Percentiles rank a stretch among this genome's conserved stretches.
These are phyloP conservation scores for Naganishia sp. DNA, from an alignment of 1,284 basidiomycete species.

Conservation along the genomic window DNA sequence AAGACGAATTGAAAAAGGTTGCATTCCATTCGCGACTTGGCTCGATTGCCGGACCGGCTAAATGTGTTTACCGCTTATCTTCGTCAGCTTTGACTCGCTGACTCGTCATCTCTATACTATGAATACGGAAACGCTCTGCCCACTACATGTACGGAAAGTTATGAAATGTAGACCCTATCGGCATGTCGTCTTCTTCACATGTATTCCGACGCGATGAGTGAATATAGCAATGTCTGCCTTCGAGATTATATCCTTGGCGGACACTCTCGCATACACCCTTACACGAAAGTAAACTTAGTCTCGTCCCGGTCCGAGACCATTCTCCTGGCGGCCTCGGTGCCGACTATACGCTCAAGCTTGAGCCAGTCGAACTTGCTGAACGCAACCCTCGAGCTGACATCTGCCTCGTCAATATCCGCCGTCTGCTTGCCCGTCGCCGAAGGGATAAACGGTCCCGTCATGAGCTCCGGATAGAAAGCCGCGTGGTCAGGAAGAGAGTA, in stretches of 20 bases:
- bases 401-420: constrained; percentile 62
- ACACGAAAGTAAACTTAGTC: constrained; percentile 51
- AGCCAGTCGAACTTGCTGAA: constrained; percentile 89
- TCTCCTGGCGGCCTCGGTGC: constrained; percentile 52
- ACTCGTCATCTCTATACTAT: no score
- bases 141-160: no score
- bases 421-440: constrained; percentile 54
- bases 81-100: no score
- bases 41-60: constrained; percentile 8
- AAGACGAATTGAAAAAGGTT: not conserved
- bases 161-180: no score
- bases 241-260: no score
- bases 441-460: constrained; percentile 78
- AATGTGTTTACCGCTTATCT: not conserved
- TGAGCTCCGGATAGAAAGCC: constrained; percentile 84
- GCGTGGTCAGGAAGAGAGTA: constrained; percentile 89
- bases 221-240: no score
- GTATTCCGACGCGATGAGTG: no score
- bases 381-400: constrained; percentile 73
- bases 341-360: constrained; percentile 75
- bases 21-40: not conserved
- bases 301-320: constrained; percentile 51
- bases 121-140: no score
- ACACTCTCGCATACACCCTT: constrained; percentile 8
- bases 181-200: no score